Percentiles rank a stretch among this genome's conserved stretches.
Conservation (phyloP, 2,329 filamentous ascomycete species). For the Ascochyta fabae region DNA sequence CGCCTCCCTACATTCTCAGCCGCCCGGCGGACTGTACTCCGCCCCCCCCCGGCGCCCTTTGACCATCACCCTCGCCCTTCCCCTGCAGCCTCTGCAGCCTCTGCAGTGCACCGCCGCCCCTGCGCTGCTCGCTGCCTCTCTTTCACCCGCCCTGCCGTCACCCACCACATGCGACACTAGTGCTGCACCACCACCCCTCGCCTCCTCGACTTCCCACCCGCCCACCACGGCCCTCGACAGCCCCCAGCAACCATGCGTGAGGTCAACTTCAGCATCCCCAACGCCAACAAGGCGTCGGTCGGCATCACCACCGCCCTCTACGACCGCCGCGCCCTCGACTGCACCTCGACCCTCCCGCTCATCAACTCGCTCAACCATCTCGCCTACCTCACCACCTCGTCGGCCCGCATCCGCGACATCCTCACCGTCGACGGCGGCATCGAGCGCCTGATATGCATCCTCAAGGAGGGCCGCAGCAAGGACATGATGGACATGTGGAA, state of each 20-base stretch:
- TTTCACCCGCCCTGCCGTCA: constrained; percentile 17
- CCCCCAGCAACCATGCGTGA: constrained; percentile 79
- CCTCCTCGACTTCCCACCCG: constrained; percentile 16
- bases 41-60: too few relatives aligned
- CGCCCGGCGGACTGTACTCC: too few relatives aligned
- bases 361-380: constrained; percentile 99
- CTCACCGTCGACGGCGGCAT: constrained; percentile 98
- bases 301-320: constrained; percentile 98
- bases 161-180: constrained; percentile 44
- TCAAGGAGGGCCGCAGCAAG: constrained; percentile 95
- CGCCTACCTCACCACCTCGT: constrained; percentile 97
- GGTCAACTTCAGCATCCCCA: constrained; percentile 99
- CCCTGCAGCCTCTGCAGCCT: not conserved
- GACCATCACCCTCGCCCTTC: too few relatives aligned
- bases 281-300: constrained; percentile 98
- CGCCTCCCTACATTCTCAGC: too few relatives aligned
- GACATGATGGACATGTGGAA: constrained; percentile 99
- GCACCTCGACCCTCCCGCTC: constrained; percentile 93
- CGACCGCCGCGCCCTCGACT: constrained; percentile 95
- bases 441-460: constrained; percentile 93
- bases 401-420: constrained; percentile 95
- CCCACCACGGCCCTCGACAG: constrained; percentile 22
- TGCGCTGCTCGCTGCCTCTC: constrained; percentile 14
- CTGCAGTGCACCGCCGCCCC: constrained; percentile 8
- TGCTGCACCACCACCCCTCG: constrained; percentile 40